Base-by-base conservation (phyloP, 1,284 basidiomycete species). In the Pseudozyma tsukubaensis region DNA sequence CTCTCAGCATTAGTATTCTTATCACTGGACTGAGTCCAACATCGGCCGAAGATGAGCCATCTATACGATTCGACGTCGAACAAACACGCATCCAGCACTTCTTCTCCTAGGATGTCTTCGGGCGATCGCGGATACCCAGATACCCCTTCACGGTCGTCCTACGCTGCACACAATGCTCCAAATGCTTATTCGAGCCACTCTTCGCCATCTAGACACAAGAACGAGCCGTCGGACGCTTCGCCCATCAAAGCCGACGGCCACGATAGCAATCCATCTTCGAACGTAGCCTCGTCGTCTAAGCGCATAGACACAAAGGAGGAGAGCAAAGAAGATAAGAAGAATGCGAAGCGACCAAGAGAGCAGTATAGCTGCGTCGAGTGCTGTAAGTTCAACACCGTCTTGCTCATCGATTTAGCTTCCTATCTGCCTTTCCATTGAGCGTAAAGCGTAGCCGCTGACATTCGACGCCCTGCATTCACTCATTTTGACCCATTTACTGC, bases 291-390 rank as follows among this genome's bases (percentile, higher is more conserved):
- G 6, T 36, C 66, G 0, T 52, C 57, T 1, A 59, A 59, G 39
- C 7, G 51, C 9, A 51, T 50, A 9, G 4, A 29, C 16, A 37
- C 18, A 40, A 62, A 58, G 35, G 50, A 62, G 14, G 59, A 68
- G 4, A 44, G 3, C 47, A 58, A 54, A 19, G 63, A 71, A 4
- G 72, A 75, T 8, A 71, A 64, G n/a, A 71, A 61, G 37, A 32
- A 52, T 2, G 49, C 68, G 9, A 75, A 75, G 42, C 35, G 72
- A 36, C 72, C 72, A 12, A 54, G 72, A 18, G 72, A 75, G 34
- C 72, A 75, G 57, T 75, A 75, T 35, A 75, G 72, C 58, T 75
- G 72, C 21, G 72, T 71, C 34, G 72, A 75, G 35, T 75, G 72
- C 64, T 75, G 70, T 72, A 62, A 58, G 70, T 60, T 36, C n/a